Base-by-base conservation (phyloP, 2,329 filamentous ascomycete species). In the Zymoseptoria ardabiliae region DNA sequence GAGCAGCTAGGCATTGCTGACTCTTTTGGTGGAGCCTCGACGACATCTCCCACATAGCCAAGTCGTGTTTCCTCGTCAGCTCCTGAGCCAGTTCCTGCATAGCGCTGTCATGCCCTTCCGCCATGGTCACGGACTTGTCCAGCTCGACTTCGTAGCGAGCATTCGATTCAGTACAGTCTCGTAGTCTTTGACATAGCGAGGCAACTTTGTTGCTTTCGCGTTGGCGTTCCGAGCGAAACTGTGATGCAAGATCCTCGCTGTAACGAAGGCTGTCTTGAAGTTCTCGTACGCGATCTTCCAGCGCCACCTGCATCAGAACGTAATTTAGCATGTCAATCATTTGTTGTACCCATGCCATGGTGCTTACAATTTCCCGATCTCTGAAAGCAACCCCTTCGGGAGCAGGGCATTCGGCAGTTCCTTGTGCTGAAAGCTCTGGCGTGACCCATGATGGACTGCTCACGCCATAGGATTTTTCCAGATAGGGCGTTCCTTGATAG, bases 381-480 rank as follows among this genome's bases (percentile, higher is more conserved):
- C 68, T 57, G 50, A 69, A 70, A 17, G 64, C 67, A 9, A 69
- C 63, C 19, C 67, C 62, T 58, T 63, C 63, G 9, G 56, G 30
- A 23, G 56, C 57, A 10, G 57, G 20, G 17, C 35, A n/a, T 17
- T 17, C 13, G 5, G 35, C 35, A n/a, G 5, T 13, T 45, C 35
- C 35, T 1, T 45, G 13, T 17, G 35, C 13, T n/a, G 35, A 45
- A 13, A 45, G 13, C 13, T 45, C 35, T 45, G 35, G 35, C 17
- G 35, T 45, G 13, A 17, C 35, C 35, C 35, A 45, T n/a, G 13
- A n/a, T n/a, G 13, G 35, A 45, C 6, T 17, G 35, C 35, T 45
- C 17, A 7, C 35, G 35, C 35, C 35, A n/a, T n/a, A 7, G 2
- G 17, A 45, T 17, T 45, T n/a, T 7, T n/a, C 4, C 35, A 45